phyloP scores from a whole-genome alignment of 2,329 filamentous ascomycete species.

The Hyphodiscus sp. region DNA sequence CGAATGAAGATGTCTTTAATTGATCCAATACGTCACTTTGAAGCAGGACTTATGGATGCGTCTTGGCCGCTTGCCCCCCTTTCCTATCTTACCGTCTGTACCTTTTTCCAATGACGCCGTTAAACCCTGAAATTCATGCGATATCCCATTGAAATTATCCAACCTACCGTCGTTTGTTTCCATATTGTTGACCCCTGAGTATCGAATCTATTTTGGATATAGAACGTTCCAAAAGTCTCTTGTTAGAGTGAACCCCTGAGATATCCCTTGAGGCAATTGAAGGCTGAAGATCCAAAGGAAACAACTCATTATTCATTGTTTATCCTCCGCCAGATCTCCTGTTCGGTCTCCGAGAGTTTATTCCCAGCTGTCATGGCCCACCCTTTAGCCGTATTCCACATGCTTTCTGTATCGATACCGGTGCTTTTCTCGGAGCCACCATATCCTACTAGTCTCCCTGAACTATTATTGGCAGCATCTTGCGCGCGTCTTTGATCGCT shows the following conservation, averaged over 20 bases:
- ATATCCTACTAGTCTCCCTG: constrained; percentile 1
- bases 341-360: constrained; percentile 51
- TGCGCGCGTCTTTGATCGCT: constrained; percentile 36
- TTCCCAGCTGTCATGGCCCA: constrained; percentile 51
- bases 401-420: constrained; percentile 35
- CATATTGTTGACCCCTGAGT: neutral
- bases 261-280: neutral
- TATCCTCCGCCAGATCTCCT: constrained; percentile 56
- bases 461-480: constrained; percentile 14
- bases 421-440: constrained; percentile 1
- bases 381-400: constrained; percentile 52
- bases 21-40: constrained; percentile 8
- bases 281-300: neutral
- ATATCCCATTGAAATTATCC: neutral
- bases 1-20: constrained; percentile 15
- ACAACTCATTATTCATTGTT: constrained; percentile 38
- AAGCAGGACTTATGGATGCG: neutral
- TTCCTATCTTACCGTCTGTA: neutral
- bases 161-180: neutral
- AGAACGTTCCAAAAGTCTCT: neutral
- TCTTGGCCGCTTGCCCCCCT: neutral
- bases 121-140: neutral
- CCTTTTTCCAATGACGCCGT: neutral
- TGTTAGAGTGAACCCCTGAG: neutral
- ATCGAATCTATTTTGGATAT: neutral